Base-by-base conservation (phyloP, 306 rosid genomes). In the Begonia fuchsioides region DNA sequence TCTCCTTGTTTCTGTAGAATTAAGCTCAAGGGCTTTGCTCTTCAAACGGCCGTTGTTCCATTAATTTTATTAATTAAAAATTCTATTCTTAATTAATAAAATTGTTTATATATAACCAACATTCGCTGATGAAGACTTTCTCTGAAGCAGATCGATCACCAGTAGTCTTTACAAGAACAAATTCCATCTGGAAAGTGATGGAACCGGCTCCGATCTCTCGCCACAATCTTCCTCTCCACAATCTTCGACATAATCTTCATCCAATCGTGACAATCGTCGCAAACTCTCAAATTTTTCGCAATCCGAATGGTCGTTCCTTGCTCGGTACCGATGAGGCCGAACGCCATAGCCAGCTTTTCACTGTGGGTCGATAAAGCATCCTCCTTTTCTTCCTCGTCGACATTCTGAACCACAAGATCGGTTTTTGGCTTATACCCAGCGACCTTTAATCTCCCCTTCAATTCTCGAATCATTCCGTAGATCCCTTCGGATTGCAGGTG, bases 1-100 rank as follows among this genome's bases (percentile, higher is more conserved):
- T 73, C 93, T 1, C 93, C 87, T 0, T 85, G 95, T 0, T 85
- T 81, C 65, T 85, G 95, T 59, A 85, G 75, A 39, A 73, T 85
- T 59, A 78, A 62, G 38, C 75, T 85, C 39, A 78, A 78, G 50
- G 60, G 71, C 41, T 70, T 78, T 13, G 84, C 87, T 5, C 60
- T 66, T 0, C 87, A 85, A 38, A 73, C 79, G 11, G 78, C 82
- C 8, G 47, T 73, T 1, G 80, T 85, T 1, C 93, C 87, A 0
- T 81, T 79, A n/a, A n/a, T n/a, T n/a, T n/a, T n/a, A n/a, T n/a
- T n/a, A n/a, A n/a, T n/a, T n/a, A n/a, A n/a, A n/a, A n/a, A n/a
- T n/a, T n/a, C n/a, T n/a, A n/a, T n/a, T n/a, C n/a, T n/a, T n/a
- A n/a, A n/a, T n/a, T n/a, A n/a, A n/a, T n/a, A n/a, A n/a, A n/a